These are phyloP conservation scores for Coniochaeta sp. DNA, from an alignment of 2,329 filamentous ascomycete genomes.

Conservation along the genomic window DNA sequence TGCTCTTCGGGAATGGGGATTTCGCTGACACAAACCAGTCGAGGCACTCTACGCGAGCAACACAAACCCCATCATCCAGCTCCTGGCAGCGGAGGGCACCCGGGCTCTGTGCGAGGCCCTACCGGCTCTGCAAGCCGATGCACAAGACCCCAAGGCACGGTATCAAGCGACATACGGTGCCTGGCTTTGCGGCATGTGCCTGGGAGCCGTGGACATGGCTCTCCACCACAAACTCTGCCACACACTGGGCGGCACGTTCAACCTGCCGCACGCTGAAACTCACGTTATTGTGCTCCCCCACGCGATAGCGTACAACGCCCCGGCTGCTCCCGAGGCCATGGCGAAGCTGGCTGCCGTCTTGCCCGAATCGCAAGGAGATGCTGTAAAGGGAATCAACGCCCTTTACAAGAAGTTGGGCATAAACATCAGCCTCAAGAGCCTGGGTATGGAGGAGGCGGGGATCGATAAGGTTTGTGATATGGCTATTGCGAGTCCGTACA, in stretches of 20 bases:
- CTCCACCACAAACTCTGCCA: conserved; percentile 64
- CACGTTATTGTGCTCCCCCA: conserved; percentile 57
- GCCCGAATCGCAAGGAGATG: conserved; percentile 50
- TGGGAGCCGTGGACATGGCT: conserved; percentile 53
- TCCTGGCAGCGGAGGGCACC: conserved; percentile 53
- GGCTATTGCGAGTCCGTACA: conserved; percentile 48
- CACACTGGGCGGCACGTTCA: conserved; percentile 54
- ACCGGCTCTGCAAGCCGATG: background rate
- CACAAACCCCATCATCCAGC: conserved; percentile 50
- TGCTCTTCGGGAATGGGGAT: background rate
- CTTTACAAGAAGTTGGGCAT: conserved; percentile 45
- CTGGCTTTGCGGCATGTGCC: conserved; percentile 55
- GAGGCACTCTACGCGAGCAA: conserved; percentile 57
- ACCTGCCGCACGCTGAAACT: conserved; percentile 57
- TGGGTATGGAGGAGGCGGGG: conserved; percentile 50
- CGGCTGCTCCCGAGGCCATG: conserved; percentile 45
- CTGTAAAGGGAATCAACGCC: conserved; percentile 48
- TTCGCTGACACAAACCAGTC: conserved; percentile 24
- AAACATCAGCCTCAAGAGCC: conserved; percentile 41
- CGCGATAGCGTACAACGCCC: conserved; percentile 55
- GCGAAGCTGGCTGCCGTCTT: conserved; percentile 43
- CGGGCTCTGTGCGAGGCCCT: conserved; percentile 44
- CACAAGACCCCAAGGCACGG: conserved; percentile 29
- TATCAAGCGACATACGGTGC: conserved; percentile 52
- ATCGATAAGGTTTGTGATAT: conserved; percentile 49